Evolutionary conservation across 192 early-diverging fungal genomes (phyloP).

Genomic region (Thamnidium elegans): DNA sequence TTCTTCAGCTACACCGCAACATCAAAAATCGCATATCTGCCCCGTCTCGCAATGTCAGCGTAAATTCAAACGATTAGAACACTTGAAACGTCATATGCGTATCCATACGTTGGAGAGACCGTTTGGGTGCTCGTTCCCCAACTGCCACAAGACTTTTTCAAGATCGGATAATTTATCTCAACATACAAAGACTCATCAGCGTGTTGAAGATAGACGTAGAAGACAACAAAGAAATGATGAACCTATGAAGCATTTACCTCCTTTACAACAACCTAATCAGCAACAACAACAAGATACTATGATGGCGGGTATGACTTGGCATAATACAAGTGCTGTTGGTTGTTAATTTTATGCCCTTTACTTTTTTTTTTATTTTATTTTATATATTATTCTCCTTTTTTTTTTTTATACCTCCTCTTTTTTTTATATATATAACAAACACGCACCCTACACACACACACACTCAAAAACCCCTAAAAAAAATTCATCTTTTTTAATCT

Average conservation of each 20-base stretch:
- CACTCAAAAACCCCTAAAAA: not conserved
- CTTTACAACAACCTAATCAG: not conserved
- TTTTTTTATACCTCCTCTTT: not conserved
- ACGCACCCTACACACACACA: no score
- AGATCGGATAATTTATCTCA: constrained; percentile 62
- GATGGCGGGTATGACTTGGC: constrained; percentile 21
- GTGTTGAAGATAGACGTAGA: constrained; percentile 26
- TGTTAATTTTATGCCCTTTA: constrained; percentile 4
- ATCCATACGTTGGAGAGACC: constrained; percentile 65
- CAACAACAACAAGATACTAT: constrained; percentile 1
- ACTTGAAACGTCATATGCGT: constrained; percentile 73
- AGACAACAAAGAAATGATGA: constrained; percentile 1
- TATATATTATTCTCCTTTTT: no score
- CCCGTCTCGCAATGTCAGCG: constrained; percentile 40
- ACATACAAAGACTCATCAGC: constrained; percentile 52
- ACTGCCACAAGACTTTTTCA: constrained; percentile 60
- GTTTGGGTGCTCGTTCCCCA: constrained; percentile 50
- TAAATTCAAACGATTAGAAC: constrained; percentile 75
- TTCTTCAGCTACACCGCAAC: not conserved
- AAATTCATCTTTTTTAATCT: not conserved
- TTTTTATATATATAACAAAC: not conserved
- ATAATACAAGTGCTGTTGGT: constrained; percentile 21
- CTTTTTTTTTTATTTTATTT: not conserved
- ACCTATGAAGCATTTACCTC: constrained; percentile 10
- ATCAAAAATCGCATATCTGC: constrained; percentile 34